These are phyloP conservation scores for Aquilaria sinensis DNA, from an alignment of 345 rosid genomes.

Conservation along the genomic window DNA sequence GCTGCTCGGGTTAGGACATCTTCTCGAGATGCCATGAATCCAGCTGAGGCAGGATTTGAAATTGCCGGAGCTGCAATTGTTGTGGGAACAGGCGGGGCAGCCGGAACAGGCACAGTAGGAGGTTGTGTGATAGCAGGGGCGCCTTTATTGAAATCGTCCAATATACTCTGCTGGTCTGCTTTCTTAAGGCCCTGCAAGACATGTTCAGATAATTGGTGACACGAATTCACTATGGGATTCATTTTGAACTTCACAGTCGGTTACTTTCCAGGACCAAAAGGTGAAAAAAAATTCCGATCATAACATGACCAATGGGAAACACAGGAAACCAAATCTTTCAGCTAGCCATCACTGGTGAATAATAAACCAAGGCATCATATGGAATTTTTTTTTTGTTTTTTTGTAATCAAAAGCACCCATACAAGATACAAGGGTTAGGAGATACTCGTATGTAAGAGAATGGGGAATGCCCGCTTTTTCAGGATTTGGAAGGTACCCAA, in stretches of 20 bases:
- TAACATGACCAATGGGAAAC: no score
- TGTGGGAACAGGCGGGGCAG: conserved; percentile 21
- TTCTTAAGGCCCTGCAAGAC: conserved; percentile 74
- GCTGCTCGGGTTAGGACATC: conserved; percentile 96
- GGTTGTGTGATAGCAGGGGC: conserved; percentile 57
- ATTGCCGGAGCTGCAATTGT: conserved; percentile 34
- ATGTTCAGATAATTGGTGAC: background rate
- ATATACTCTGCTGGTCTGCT: conserved; percentile 81
- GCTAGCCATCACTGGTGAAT: no score
- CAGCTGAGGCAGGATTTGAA: conserved; percentile 38
- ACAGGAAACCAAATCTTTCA: background rate
- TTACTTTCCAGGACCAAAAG: background rate
- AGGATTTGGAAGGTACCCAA: no score
- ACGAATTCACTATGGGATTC: background rate
- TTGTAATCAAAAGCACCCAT: no score
- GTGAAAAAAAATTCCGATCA: no score
- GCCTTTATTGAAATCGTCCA: conserved; percentile 87
- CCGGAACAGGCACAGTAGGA: conserved; percentile 31
- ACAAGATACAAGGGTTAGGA: no score
- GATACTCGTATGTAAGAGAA: no score
- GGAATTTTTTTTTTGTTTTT: no score
- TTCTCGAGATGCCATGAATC: conserved; percentile 80
- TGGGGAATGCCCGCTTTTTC: no score
- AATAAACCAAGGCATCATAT: no score
- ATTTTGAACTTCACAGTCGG: background rate